phyloP scores from a whole-genome alignment of 1,284 basidiomycete species.

The Cystobasidium pallidum region DNA sequence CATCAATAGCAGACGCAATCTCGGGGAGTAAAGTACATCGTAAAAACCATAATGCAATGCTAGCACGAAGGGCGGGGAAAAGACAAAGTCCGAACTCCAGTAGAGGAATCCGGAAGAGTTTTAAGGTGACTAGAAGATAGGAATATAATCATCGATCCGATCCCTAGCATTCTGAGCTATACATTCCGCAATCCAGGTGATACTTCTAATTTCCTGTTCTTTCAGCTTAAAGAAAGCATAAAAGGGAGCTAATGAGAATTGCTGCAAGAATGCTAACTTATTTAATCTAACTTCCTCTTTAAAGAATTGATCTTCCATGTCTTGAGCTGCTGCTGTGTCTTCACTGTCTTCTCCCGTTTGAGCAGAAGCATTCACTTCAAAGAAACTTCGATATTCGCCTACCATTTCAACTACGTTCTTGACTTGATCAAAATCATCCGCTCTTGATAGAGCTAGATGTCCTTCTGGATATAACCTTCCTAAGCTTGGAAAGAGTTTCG shows the following conservation, averaged over 20 bases:
- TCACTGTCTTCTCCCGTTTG: conserved; percentile 51
- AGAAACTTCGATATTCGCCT: conserved; percentile 87
- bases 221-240: conserved; percentile 95
- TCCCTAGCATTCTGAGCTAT: conserved; percentile 92
- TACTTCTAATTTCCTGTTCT: conserved; percentile 96
- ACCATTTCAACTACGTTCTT: conserved; percentile 84
- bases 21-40: no score
- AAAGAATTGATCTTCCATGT: conserved; percentile 94
- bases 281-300: conserved; percentile 89
- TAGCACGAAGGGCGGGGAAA: not conserved
- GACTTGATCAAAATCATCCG: conserved; percentile 95
- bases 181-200: conserved; percentile 68
- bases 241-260: conserved; percentile 86
- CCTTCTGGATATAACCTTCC: conserved; percentile 94
- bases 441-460: conserved; percentile 88
- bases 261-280: conserved; percentile 86
- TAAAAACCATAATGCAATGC: no score
- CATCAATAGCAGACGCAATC: no score
- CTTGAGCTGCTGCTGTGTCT: conserved; percentile 63
- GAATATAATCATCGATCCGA: conserved; percentile 67
- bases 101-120: not conserved
- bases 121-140: conserved; percentile 2
- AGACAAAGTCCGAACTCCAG: not conserved
- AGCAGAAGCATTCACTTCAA: conserved; percentile 58
- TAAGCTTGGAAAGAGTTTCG: conserved; percentile 91